Percentiles rank a stretch among this genome's conserved stretches.
Conservation (phyloP, 1,284 basidiomycete species). For the Coniophora puteana region DNA sequence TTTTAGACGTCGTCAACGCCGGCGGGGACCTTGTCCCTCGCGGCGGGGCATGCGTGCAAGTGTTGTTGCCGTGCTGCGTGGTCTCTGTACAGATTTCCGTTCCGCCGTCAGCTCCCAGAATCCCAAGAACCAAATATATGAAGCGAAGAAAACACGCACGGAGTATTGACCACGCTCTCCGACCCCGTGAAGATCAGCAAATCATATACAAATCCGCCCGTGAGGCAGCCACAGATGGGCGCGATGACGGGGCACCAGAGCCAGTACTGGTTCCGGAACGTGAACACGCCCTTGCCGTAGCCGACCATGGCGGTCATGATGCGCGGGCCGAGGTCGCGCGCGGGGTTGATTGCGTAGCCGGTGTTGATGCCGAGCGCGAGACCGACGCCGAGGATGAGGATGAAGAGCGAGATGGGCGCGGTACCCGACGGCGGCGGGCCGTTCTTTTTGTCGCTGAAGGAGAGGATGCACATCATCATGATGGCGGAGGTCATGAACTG, state of each 20-base stretch:
- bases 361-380: conserved; percentile 56
- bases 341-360: conserved; percentile 60
- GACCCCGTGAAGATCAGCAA: conserved; percentile 46
- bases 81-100: conserved; percentile 10
- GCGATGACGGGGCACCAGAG: conserved; percentile 67
- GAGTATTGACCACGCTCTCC: conserved; percentile 51
- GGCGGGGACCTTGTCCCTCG: background rate
- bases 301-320: conserved; percentile 58
- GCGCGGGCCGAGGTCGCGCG: conserved; percentile 62
- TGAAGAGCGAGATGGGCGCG: conserved; percentile 51
- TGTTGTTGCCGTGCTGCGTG: conserved; percentile 11
- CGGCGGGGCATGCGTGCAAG: conserved; percentile 11
- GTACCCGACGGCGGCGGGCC: conserved; percentile 44
- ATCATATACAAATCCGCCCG: conserved; percentile 53
- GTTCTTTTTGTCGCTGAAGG: conserved; percentile 44
- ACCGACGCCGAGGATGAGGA: conserved; percentile 52
- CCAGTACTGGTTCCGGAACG: conserved; percentile 66
- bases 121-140: background rate
- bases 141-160: conserved; percentile 30
- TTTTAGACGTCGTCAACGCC: conserved; percentile 22
- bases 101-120: background rate
- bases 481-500: conserved; percentile 58
- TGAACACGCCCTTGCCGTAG: conserved; percentile 49
- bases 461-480: conserved; percentile 45
- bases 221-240: conserved; percentile 52